Percentiles rank a stretch among this genome's conserved stretches.
Evolutionary conservation across 2,329 filamentous ascomycete species (phyloP).

Genomic region (Aspergillus amoenus): DNA sequence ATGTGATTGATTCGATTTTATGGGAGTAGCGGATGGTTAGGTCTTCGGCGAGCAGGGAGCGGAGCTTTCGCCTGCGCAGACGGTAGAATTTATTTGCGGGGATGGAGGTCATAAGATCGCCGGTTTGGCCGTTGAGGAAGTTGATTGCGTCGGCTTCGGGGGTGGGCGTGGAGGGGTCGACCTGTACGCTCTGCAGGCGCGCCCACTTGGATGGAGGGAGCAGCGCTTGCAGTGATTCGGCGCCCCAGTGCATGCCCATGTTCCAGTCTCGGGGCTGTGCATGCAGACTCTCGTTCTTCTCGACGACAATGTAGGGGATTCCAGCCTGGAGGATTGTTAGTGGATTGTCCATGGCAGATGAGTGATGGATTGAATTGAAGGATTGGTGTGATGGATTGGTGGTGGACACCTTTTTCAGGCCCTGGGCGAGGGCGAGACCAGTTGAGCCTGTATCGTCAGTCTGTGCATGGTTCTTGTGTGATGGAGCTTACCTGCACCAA

Average conservation of each 20-base stretch:
- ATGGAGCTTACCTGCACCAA: constrained; percentile 19
- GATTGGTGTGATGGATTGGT: not conserved
- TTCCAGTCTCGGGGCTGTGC: constrained; percentile 30
- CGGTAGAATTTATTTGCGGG: constrained; percentile 29
- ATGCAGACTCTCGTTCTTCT: constrained; percentile 23
- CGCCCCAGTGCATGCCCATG: constrained; percentile 36
- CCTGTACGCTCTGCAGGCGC: constrained; percentile 26
- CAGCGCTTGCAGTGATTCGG: constrained; percentile 20
- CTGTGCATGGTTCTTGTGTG: not conserved
- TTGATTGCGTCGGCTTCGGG: constrained; percentile 21
- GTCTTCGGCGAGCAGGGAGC: constrained; percentile 25
- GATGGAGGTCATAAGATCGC: constrained; percentile 26
- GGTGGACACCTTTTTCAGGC: constrained; percentile 36
- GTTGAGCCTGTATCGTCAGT: constrained; percentile 37
- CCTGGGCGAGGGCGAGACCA: constrained; percentile 43
- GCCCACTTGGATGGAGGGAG: constrained; percentile 26
- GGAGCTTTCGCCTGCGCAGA: constrained; percentile 29
- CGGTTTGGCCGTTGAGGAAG: constrained; percentile 28
- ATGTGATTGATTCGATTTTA: constrained; percentile 16
- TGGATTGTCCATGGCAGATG: not conserved
- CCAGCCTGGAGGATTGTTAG: constrained; percentile 17
- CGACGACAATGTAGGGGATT: constrained; percentile 25
- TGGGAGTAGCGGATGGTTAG: constrained; percentile 28
- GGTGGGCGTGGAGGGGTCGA: constrained; percentile 27
- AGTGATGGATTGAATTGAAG: no score